Conservation (phyloP, 2,329 filamentous ascomycete genomes). For the Polychaeton citri region DNA sequence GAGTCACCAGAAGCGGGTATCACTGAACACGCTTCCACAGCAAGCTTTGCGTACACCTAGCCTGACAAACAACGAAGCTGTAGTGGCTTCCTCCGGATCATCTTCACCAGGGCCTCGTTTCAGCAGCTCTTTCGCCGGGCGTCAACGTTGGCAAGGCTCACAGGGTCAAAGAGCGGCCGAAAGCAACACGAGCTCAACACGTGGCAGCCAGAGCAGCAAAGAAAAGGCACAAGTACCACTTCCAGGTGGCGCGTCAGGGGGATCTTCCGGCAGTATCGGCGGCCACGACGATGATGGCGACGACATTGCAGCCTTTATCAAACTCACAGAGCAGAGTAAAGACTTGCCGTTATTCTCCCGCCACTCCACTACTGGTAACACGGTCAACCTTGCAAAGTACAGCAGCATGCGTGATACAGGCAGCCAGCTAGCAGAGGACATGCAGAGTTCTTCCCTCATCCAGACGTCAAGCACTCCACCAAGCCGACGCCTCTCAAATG, state of each 20-base stretch:
- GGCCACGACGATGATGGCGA: constrained; percentile 72
- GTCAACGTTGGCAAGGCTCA: constrained; percentile 65
- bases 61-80: constrained; percentile 47
- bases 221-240: constrained; percentile 5
- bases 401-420: constrained; percentile 84
- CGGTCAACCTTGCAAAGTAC: constrained; percentile 46
- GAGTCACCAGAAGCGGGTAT: constrained; percentile 44
- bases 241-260: constrained; percentile 20
- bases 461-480: constrained; percentile 70
- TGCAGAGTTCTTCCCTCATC: constrained; percentile 77
- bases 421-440: constrained; percentile 77
- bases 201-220: constrained; percentile 56
- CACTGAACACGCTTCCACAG: constrained; percentile 62
- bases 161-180: constrained; percentile 59
- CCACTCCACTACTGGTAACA: constrained; percentile 44
- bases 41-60: constrained; percentile 52
- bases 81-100: constrained; percentile 51
- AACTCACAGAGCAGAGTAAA: constrained; percentile 75
- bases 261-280: constrained; percentile 51
- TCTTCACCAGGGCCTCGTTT: constrained; percentile 77
- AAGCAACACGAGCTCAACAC: constrained; percentile 68
- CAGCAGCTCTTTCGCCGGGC: constrained; percentile 87
- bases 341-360: constrained; percentile 71
- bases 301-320: constrained; percentile 86
- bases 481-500: constrained; percentile 56